phyloP scores from a whole-genome alignment of 176 grass and related monocot genomes.

The Sorghum bicolor region Sorghum_bicolor_NCBIv3 NC_012873.2:53729001-53729500 shows the following conservation, averaged over 20 bases:
- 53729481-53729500: neutral
- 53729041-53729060: constrained; percentile 84
- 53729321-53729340: neutral
- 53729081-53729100: neutral
- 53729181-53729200: neutral
- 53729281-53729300: neutral
- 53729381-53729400: neutral
- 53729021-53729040: constrained; percentile 94
- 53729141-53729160: neutral
- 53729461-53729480: neutral
- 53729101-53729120: neutral
- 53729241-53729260: neutral
- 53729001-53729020: constrained; percentile 91
- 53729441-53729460: neutral
- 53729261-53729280: neutral
- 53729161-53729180: neutral
- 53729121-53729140: neutral
- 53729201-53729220: neutral
- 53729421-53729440: neutral
- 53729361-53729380: neutral
- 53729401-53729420: neutral
- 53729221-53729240: neutral
- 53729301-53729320: neutral
- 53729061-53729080: constrained; percentile 19
- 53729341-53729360: neutral